phyloP scores from a whole-genome alignment of 176 grass and related monocot species.

The Thinopyrum elongatum region DNA sequence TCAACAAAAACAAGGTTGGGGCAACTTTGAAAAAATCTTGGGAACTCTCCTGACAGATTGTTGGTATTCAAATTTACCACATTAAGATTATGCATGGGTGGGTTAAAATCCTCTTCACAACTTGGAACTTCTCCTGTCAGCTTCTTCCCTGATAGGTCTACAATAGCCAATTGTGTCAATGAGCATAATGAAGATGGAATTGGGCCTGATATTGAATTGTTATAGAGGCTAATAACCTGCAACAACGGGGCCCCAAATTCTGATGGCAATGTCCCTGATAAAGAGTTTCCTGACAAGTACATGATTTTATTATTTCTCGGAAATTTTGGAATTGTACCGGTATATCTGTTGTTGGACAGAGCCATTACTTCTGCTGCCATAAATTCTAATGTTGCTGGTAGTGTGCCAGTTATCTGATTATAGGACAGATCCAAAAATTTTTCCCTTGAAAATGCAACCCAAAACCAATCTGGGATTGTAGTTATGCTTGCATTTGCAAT shows the following conservation, averaged over 20 bases:
- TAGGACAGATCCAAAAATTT: not conserved
- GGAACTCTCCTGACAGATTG: conserved; percentile 36
- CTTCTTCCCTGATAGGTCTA: conserved; percentile 24
- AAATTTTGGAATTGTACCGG: not conserved
- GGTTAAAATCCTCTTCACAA: not conserved
- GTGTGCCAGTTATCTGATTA: conserved; percentile 25
- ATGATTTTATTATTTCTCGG: conserved; percentile 5
- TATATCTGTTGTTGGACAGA: not conserved
- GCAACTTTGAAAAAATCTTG: not conserved
- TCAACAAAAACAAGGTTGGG: not conserved
- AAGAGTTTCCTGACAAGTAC: not conserved
- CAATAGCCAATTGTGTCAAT: not conserved
- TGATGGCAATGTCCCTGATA: conserved; percentile 8
- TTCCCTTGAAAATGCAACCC: conserved; percentile 21
- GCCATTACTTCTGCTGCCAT: not conserved
- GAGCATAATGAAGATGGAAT: conserved; percentile 17
- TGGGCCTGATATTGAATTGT: conserved; percentile 28
- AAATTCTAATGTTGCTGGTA: conserved; percentile 21
- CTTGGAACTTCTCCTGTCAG: conserved; percentile 11
- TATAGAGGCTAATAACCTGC: not conserved
- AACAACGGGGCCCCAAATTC: not conserved
- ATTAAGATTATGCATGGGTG: not conserved
- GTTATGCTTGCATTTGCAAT: conserved; percentile 26
- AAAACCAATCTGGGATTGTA: conserved; percentile 31
- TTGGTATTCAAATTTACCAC: conserved; percentile 25